Conservation (phyloP, 176 grass and related monocot species). For the Cenchrus purpureus region DNA sequence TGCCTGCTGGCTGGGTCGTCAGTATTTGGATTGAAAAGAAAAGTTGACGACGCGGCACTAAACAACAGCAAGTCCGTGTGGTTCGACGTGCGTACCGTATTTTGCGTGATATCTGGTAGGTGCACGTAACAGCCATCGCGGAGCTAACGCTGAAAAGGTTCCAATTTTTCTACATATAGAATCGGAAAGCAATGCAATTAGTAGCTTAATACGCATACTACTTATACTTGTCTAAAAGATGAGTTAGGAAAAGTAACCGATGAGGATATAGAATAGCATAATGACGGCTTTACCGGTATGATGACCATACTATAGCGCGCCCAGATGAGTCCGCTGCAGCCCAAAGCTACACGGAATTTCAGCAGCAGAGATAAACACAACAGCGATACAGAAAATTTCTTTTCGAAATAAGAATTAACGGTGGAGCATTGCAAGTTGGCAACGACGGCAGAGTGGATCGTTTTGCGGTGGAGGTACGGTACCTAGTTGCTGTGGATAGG, state of each 20-base stretch:
- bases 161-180: slow-evolving; percentile 31
- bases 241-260: background rate
- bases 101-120: slow-evolving; percentile 64
- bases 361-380: background rate
- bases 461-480: slow-evolving; percentile 20
- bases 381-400: background rate
- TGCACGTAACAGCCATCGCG: slow-evolving; percentile 51
- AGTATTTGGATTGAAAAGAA: background rate
- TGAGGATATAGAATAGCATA: no score
- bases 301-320: slow-evolving; percentile 62
- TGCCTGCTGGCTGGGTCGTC: background rate
- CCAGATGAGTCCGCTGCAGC: slow-evolving; percentile 55
- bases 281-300: slow-evolving; percentile 40
- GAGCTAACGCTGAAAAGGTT: slow-evolving; percentile 70
- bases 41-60: background rate
- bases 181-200: background rate
- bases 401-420: background rate
- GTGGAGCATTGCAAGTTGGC: background rate
- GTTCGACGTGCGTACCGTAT: slow-evolving; percentile 37
- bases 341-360: slow-evolving; percentile 45
- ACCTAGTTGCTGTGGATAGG: slow-evolving; percentile 76
- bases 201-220: no score
- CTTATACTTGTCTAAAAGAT: background rate
- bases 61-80: background rate
- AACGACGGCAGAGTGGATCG: background rate